Evolutionary conservation across 164 flowering plant species (phyloP), one percentile per base, ranked within the genome.

Genomic region (Protea cynaroides): DNA sequence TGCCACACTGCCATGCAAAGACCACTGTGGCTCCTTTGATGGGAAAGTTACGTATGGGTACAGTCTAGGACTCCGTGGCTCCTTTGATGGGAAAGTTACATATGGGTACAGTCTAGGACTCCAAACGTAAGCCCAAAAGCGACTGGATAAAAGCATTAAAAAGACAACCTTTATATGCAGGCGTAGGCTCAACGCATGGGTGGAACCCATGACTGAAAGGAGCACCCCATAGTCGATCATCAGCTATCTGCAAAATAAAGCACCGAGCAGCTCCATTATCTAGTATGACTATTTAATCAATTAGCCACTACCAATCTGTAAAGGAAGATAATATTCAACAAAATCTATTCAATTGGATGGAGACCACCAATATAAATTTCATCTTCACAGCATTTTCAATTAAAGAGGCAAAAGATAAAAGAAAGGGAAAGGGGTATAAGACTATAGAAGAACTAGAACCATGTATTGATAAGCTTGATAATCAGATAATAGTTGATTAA

Each of bases 101-200:
- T 19, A 19, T 4, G 15, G 46, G 46, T 40, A 25, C n/a, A n/a
- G n/a, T n/a, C 3, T 57, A 53, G 44, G 40, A 53, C 23, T 13
- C 18, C 14, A 55, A 29, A 29, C 13, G 17, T 37, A 3, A 22
- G 8, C 34, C 17, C n/a, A 47, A 17, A 58, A 15, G 5, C 52
- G 23, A 12, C 2, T 25, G 29, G 43, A 65, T 58, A 13, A 10
- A 59, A 56, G 50, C 40, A 19, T 13, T 10, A 59, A 56, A 50
- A 47, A 19, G 14, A 0, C 66, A 62, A 88, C 98, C 94, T 83
- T 75, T 72, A 65, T 87, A 87, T 75, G 62, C 78, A 50, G 76
- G 22, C 5, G 91, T 86, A 36, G 91, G 96, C 73, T 84, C 79
- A 69, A 84, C 71, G 65, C 97, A 94, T 13, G 86, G 84, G 24